phyloP scores from a whole-genome alignment of 2,329 filamentous ascomycete genomes.

The Colletotrichum echinochloae region DNA sequence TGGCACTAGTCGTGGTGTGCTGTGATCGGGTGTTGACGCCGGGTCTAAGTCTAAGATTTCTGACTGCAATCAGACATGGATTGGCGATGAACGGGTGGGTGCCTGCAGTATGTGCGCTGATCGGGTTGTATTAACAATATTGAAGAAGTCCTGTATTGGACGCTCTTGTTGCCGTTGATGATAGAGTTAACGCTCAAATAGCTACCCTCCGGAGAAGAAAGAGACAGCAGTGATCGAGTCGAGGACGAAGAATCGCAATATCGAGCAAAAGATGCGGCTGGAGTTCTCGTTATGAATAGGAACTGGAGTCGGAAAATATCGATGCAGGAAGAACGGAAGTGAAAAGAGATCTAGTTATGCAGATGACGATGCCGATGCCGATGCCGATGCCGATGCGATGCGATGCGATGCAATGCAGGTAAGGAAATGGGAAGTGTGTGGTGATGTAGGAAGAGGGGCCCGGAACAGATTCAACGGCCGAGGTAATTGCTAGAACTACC shows the following conservation, averaged over 20 bases:
- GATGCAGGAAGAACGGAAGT: too few species aligned
- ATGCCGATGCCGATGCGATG: slow-evolving; percentile 29
- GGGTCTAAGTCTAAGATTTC: slow-evolving; percentile 30
- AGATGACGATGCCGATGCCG: slow-evolving; percentile 29
- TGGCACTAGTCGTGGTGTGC: slow-evolving; percentile 9
- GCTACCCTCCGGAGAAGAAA: slow-evolving; percentile 14
- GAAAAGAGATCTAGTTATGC: not conserved
- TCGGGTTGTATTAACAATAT: slow-evolving; percentile 19
- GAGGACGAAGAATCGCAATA: not conserved
- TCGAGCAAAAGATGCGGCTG: not conserved
- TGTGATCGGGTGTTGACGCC: slow-evolving; percentile 33
- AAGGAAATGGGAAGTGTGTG: slow-evolving; percentile 21
- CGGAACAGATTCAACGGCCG: slow-evolving; percentile 47
- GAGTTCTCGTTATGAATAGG: not conserved
- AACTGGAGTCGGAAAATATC: not conserved
- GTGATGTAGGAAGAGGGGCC: slow-evolving; percentile 41
- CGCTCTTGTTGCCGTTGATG: not conserved
- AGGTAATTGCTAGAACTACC: slow-evolving; percentile 55
- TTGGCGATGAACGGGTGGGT: not conserved
- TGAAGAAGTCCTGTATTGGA: not conserved
- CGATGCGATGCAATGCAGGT: slow-evolving; percentile 40
- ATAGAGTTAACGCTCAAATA: not conserved
- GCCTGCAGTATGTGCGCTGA: not conserved
- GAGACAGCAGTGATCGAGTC: not conserved
- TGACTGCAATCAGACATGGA: not conserved